phyloP scores from a whole-genome alignment of 208 protist species.

The Leishmania major region DNA sequence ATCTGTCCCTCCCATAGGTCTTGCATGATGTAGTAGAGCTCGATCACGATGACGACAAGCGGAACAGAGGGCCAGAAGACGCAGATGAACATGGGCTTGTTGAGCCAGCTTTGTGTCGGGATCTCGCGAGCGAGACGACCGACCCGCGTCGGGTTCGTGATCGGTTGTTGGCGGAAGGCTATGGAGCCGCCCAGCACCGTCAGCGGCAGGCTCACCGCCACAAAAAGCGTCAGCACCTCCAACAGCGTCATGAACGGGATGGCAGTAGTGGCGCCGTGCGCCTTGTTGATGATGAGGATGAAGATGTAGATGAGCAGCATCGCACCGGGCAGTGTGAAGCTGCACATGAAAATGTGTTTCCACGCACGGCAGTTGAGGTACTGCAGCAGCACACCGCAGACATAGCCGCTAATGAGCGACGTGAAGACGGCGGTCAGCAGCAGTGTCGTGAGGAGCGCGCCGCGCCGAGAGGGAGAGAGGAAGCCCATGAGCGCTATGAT shows the following conservation, averaged over 20 bases:
- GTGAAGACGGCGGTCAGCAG: conserved; percentile 82
- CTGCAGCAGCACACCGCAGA: conserved; percentile 90
- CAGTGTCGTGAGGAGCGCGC: conserved; percentile 87
- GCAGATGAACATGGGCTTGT: conserved; percentile 54
- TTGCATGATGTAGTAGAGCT: conserved; percentile 98
- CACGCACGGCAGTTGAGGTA: conserved; percentile 91
- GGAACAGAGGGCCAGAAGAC: conserved; percentile 91
- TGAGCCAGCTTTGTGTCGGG: conserved; percentile 84
- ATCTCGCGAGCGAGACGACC: conserved; percentile 97
- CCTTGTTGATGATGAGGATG: conserved; percentile 65
- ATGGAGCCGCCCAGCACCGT: conserved; percentile 96
- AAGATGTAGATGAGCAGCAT: conserved; percentile 70
- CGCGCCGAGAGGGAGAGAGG: conserved; percentile 95
- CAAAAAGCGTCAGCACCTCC: conserved; percentile 77
- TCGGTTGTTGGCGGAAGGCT: conserved; percentile 86
- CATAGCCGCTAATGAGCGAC: conserved; percentile 92
- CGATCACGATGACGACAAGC: conserved; percentile 97
- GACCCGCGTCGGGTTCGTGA: conserved; percentile 88
- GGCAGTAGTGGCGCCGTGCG: conserved; percentile 56
- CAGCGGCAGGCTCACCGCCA: conserved; percentile 95
- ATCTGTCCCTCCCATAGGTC: conserved; percentile 94
- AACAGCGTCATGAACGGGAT: conserved; percentile 69
- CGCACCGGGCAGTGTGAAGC: conserved; percentile 61
- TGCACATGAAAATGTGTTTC: conserved; percentile 91
- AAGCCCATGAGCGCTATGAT: conserved; percentile 96